Conservation (phyloP, 2,329 filamentous ascomycete genomes). For the Claviceps digitariae region DNA sequence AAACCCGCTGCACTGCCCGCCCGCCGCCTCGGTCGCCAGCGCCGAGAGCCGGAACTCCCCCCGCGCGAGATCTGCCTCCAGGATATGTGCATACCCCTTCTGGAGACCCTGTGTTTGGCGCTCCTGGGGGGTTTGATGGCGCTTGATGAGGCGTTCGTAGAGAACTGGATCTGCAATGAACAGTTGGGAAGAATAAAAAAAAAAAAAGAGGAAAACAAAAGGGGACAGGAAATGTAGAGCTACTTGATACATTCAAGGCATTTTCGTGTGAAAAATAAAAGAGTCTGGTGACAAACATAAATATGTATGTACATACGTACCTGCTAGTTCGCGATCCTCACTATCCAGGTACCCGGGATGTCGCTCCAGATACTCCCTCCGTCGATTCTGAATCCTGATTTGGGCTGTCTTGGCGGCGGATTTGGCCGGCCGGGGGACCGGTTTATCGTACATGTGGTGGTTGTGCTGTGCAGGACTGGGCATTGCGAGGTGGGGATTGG, state of each 20-base stretch:
- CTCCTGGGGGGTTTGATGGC: slow-evolving; percentile 61
- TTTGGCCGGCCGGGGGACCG: slow-evolving; percentile 29
- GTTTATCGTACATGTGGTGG: slow-evolving; percentile 16
- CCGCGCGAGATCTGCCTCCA: slow-evolving; percentile 64
- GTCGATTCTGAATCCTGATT: slow-evolving; percentile 57
- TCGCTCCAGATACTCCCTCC: slow-evolving; percentile 60
- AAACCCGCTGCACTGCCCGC: neutral
- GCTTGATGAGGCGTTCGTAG: slow-evolving; percentile 67
- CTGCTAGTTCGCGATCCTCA: slow-evolving; percentile 41
- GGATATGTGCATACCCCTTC: slow-evolving; percentile 65
- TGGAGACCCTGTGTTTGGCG: slow-evolving; percentile 57
- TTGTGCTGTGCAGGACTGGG: neutral
- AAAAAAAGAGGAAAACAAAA: neutral
- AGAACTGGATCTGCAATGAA: slow-evolving; percentile 68
- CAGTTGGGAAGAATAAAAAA: neutral
- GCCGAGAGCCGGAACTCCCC: slow-evolving; percentile 63
- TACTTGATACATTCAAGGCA: too few relatives aligned
- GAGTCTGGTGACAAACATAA: too few relatives aligned
- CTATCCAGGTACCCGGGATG: slow-evolving; percentile 58
- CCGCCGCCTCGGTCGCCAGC: slow-evolving; percentile 10
- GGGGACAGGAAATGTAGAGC: too few relatives aligned
- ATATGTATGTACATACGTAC: slow-evolving; percentile 23
- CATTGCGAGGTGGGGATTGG: too few relatives aligned
- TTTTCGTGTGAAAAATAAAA: too few relatives aligned
- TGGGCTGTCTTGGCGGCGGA: slow-evolving; percentile 27